These are phyloP conservation scores for Erythrophleum ivorense DNA, from an alignment of 331 rosid genomes.

Conservation along the genomic window DNA sequence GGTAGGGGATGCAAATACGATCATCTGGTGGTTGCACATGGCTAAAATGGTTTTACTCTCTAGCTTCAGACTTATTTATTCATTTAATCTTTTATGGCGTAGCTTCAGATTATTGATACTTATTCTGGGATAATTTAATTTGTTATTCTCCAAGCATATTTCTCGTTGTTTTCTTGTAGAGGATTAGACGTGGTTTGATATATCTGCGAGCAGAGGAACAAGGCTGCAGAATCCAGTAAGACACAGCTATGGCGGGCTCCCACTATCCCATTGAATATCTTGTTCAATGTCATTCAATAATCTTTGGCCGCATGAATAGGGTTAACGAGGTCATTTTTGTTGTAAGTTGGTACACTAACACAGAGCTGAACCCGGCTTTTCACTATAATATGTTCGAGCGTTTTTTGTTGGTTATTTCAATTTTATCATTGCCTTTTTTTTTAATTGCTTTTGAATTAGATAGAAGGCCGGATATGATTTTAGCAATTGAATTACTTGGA, in stretches of 20 bases:
- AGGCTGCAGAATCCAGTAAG: constrained; percentile 76
- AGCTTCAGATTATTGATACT: not conserved
- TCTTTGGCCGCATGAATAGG: constrained; percentile 65
- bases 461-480: not conserved
- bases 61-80: not conserved
- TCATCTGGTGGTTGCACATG: not conserved
- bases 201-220: constrained; percentile 71
- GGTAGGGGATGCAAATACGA: no score
- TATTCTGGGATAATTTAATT: not conserved
- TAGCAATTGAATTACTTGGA: not conserved
- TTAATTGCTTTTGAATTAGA: no score
- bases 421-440: not conserved
- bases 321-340: constrained; percentile 54
- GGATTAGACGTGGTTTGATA: constrained; percentile 77
- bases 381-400: constrained; percentile 13
- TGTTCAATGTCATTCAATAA: constrained; percentile 51
- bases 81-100: no score
- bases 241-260: constrained; percentile 23
- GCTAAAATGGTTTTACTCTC: not conserved
- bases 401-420: not conserved
- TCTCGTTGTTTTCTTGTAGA: constrained; percentile 49
- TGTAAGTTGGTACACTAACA: constrained; percentile 18
- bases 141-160: not conserved
- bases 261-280: constrained; percentile 34
- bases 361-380: not conserved